phyloP scores from a whole-genome alignment of 1,139 yeast species.

The Candida sojae region DNA sequence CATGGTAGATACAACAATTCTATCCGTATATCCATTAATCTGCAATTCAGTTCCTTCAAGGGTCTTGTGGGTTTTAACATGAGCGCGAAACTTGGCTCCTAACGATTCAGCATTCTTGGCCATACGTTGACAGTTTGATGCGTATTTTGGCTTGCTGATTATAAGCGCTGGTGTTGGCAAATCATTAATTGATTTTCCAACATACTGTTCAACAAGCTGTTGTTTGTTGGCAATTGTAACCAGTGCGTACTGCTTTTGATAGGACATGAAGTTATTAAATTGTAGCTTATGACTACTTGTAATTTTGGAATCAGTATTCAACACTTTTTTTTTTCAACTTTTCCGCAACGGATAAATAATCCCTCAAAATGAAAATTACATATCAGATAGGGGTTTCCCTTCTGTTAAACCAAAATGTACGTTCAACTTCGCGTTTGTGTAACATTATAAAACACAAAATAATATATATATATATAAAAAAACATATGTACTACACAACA shows the following conservation, averaged over 20 bases:
- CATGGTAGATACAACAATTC: slow-evolving; percentile 70
- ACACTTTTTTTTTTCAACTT: no score
- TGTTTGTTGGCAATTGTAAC: slow-evolving; percentile 24
- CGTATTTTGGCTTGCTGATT: slow-evolving; percentile 26
- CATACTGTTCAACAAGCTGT: slow-evolving; percentile 21
- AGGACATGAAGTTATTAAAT: slow-evolving; percentile 3
- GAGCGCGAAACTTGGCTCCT: slow-evolving; percentile 56
- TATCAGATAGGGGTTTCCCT: no score
- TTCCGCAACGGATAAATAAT: no score
- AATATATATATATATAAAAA: no score
- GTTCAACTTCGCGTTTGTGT: no score
- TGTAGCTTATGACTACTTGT: no score
- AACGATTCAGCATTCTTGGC: slow-evolving; percentile 28
- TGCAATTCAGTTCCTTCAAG: slow-evolving; percentile 37
- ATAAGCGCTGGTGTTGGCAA: slow-evolving; percentile 41
- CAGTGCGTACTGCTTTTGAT: slow-evolving; percentile 18
- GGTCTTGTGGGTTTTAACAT: slow-evolving; percentile 74
- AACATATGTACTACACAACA: no score
- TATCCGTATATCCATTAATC: slow-evolving; percentile 34
- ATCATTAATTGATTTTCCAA: slow-evolving; percentile 26
- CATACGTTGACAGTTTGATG: slow-evolving; percentile 31
- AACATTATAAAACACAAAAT: no score
- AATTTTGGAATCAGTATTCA: no score
- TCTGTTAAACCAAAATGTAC: no score
- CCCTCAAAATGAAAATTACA: no score